These are phyloP conservation scores for Combretum micranthum DNA, from an alignment of 345 rosid genomes.

Conservation along the genomic window DNA sequence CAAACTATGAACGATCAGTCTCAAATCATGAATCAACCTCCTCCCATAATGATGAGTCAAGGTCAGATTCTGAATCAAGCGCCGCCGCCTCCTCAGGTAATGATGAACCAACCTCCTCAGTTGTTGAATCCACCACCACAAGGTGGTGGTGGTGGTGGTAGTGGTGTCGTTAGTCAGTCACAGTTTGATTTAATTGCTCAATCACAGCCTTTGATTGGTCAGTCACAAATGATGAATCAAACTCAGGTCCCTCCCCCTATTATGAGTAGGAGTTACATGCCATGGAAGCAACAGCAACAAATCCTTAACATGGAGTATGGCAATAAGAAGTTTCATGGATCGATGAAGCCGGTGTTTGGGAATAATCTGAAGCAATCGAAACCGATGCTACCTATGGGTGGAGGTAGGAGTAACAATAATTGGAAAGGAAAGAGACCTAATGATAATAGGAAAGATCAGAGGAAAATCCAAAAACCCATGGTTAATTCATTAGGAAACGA, in stretches of 20 bases:
- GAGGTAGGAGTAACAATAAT: constrained; percentile 21
- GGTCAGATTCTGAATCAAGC: constrained; percentile 5
- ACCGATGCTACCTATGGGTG: background rate
- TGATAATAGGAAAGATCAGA: constrained; percentile 23
- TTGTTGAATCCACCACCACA: constrained; percentile 36
- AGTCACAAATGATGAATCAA: constrained; percentile 23
- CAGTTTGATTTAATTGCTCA: constrained; percentile 21
- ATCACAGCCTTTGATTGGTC: constrained; percentile 14
- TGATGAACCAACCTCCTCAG: constrained; percentile 35
- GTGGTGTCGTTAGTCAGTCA: constrained; percentile 30
- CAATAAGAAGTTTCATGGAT: constrained; percentile 29
- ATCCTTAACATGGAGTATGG: constrained; percentile 21
- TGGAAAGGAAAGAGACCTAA: constrained; percentile 78
- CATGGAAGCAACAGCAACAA: constrained; percentile 20
- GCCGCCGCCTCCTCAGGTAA: constrained; percentile 5
- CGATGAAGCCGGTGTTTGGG: constrained; percentile 8
- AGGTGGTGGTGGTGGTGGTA: constrained; percentile 37
- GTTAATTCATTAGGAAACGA: constrained; percentile 8
- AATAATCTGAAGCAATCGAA: constrained; percentile 5
- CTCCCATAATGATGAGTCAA: constrained; percentile 20
- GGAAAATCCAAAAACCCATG: constrained; percentile 35
- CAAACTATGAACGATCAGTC: constrained; percentile 46
- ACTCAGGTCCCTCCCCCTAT: constrained; percentile 15
- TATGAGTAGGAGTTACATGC: constrained; percentile 38
- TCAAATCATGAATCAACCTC: constrained; percentile 28